phyloP scores from a whole-genome alignment of 1,284 basidiomycete genomes.

The Ceratobasidium sp. region DNA sequence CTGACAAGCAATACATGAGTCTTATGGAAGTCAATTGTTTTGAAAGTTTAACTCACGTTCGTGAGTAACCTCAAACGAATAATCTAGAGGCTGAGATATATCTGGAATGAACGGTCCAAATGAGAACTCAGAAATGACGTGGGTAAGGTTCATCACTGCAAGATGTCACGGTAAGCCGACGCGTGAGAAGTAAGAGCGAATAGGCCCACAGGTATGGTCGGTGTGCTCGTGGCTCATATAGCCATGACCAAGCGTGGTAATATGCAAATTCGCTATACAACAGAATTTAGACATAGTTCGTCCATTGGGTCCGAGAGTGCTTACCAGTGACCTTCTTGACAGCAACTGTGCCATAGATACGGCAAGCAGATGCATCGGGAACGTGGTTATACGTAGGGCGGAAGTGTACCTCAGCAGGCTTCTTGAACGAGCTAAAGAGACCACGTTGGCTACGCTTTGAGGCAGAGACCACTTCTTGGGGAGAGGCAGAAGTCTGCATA shows the following conservation, averaged over 20 bases:
- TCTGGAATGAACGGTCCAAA: constrained; percentile 97
- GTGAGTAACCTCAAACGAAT: constrained; percentile 84
- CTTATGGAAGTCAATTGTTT: not conserved
- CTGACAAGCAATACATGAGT: constrained; percentile 50
- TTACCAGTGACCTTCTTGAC: constrained; percentile 91
- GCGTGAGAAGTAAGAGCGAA: not conserved
- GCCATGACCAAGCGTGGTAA: constrained; percentile 94
- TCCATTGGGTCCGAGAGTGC: not conserved
- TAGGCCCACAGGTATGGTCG: constrained; percentile 75
- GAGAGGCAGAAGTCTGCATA: constrained; percentile 62
- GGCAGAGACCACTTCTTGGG: constrained; percentile 72
- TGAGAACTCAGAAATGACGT: constrained; percentile 96
- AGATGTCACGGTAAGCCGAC: constrained; percentile 23
- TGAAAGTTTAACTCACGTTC: constrained; percentile 68
- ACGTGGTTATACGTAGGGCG: constrained; percentile 78
- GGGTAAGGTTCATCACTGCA: constrained; percentile 94
- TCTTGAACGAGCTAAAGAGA: constrained; percentile 67
- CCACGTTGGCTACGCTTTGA: constrained; percentile 73
- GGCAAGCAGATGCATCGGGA: constrained; percentile 75
- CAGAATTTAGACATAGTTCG: not conserved
- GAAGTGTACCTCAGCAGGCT: constrained; percentile 61
- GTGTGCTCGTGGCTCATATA: constrained; percentile 90
- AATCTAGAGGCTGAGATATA: constrained; percentile 93
- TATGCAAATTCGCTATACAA: constrained; percentile 84
- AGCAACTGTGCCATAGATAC: constrained; percentile 84